Conservation (phyloP, 129 eudicot species). For the Lactuca saligna region DNA sequence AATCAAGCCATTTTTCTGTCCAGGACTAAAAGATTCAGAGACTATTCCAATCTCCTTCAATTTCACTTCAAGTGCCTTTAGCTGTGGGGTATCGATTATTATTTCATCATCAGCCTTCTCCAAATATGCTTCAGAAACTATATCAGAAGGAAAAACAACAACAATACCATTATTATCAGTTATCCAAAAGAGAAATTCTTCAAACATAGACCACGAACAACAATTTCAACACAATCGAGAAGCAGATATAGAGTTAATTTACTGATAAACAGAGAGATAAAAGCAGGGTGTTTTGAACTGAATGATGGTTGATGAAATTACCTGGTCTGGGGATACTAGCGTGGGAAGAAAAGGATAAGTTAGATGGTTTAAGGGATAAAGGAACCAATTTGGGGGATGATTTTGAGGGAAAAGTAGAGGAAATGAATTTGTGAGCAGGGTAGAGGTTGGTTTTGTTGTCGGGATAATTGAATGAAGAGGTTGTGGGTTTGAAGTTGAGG, state of each 20-base stretch:
- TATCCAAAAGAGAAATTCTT: neutral
- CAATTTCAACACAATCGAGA: no score
- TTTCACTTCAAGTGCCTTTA: constrained; percentile 39
- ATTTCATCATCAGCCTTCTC: constrained; percentile 27
- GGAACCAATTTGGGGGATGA: constrained; percentile 4
- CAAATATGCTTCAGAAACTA: constrained; percentile 41
- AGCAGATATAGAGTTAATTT: neutral
- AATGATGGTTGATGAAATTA: neutral
- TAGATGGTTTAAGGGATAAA: constrained; percentile 14
- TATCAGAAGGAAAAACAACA: neutral
- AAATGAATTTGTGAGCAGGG: neutral
- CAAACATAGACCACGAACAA: neutral
- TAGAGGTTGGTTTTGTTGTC: constrained; percentile 13
- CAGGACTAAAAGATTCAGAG: constrained; percentile 36
- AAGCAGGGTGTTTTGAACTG: neutral
- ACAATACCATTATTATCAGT: neutral
- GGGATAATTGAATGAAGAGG: constrained; percentile 8
- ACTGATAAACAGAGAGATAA: neutral
- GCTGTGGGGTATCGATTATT: constrained; percentile 12
- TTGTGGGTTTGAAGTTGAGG: constrained; percentile 25
- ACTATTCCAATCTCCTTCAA: constrained; percentile 46
- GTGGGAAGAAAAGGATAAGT: constrained; percentile 28
- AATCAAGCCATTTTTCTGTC: constrained; percentile 38
- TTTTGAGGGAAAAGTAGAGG: constrained; percentile 11
- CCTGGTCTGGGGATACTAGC: constrained; percentile 41